Conservation (phyloP, 257 asterid species). For the Cruciata laevipes region DNA sequence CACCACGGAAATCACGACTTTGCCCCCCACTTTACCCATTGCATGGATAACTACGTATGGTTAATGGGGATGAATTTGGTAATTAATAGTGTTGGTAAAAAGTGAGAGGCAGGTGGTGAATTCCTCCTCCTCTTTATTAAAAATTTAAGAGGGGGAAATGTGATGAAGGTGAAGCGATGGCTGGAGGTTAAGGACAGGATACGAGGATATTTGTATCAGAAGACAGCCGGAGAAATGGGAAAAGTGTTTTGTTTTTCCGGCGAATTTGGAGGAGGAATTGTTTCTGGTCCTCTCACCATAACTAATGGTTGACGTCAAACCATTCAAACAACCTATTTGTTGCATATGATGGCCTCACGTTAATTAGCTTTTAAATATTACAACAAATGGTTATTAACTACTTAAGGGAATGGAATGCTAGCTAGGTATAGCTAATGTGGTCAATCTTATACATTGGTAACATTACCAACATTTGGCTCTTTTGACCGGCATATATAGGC, state of each 20-base stretch:
- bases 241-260: too few species aligned
- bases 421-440: too few species aligned
- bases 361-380: not conserved
- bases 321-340: too few species aligned
- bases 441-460: too few species aligned
- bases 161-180: not conserved
- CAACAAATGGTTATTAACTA: not conserved
- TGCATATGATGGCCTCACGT: not conserved
- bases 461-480: too few species aligned
- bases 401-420: too few species aligned
- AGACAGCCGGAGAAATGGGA: not conserved
- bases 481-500: too few species aligned
- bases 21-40: constrained; percentile 37
- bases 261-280: not conserved
- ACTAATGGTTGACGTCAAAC: too few species aligned
- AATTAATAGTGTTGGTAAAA: too few species aligned
- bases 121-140: not conserved
- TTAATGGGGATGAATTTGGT: too few species aligned
- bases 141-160: not conserved
- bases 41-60: not conserved
- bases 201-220: not conserved
- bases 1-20: constrained; percentile 31
- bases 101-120: not conserved
- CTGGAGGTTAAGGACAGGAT: not conserved
- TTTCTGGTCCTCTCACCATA: not conserved